Conservation (phyloP, 768 basidiomycete species). For the Suillus discolor region DNA sequence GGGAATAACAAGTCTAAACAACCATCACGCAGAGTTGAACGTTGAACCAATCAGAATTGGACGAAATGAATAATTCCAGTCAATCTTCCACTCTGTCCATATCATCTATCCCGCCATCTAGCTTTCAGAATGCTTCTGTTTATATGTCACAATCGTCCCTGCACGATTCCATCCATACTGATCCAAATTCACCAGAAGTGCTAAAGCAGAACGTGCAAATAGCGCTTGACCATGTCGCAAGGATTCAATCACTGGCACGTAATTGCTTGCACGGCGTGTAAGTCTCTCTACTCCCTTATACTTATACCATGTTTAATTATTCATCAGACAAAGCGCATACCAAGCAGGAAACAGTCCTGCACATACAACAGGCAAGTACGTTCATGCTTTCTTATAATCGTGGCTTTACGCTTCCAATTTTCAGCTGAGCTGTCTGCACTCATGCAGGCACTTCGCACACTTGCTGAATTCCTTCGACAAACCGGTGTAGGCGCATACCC, state of each 20-base stretch:
- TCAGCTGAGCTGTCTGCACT: conserved; percentile 52
- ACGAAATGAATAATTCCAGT: conserved; percentile 2
- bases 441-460: conserved; percentile 48
- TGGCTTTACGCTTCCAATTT: background rate
- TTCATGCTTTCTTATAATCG: background rate
- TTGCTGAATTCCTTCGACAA: conserved; percentile 53
- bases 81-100: conserved; percentile 24
- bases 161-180: conserved; percentile 28
- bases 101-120: conserved; percentile 17
- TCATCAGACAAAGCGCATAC: conserved; percentile 60
- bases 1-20: background rate
- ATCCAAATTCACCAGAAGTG: conserved; percentile 61
- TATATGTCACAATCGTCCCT: conserved; percentile 34
- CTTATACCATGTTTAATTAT: background rate
- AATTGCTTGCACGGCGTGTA: conserved; percentile 57
- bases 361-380: conserved; percentile 53
- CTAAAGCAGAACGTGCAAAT: conserved; percentile 61
- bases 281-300: conserved; percentile 19
- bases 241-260: conserved; percentile 51
- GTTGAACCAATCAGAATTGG: too few species aligned
- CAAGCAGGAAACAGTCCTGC: conserved; percentile 53
- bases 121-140: conserved; percentile 13
- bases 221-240: conserved; percentile 48
- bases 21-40: background rate
- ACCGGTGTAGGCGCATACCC: conserved; percentile 72